Percentiles rank a stretch among this genome's conserved stretches.
Conservation (phyloP, 805 yeast genomes). For the Barnettozyma botsteinii region DNA sequence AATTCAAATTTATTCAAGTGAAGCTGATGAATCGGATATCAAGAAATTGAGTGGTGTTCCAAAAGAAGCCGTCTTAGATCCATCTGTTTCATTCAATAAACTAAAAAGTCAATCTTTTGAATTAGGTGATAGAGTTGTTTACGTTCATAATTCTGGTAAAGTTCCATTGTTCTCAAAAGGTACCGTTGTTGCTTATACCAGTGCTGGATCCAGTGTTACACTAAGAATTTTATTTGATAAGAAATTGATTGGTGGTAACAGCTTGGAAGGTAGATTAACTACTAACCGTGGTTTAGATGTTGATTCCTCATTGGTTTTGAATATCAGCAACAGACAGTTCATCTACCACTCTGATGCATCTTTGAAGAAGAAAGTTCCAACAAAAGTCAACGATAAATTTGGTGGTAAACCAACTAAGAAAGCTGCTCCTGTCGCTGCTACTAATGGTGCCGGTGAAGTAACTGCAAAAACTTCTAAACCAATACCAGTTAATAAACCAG, state of each 20-base stretch:
- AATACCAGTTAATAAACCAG: slow-evolving; percentile 15
- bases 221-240: slow-evolving; percentile 80
- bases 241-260: slow-evolving; percentile 77
- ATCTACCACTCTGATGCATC: slow-evolving; percentile 71
- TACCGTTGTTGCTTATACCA: slow-evolving; percentile 75
- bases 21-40: slow-evolving; percentile 40
- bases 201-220: slow-evolving; percentile 45
- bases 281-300: slow-evolving; percentile 81
- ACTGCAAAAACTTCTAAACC: slow-evolving; percentile 1
- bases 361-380: slow-evolving; percentile 18
- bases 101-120: slow-evolving; percentile 71
- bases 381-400: slow-evolving; percentile 5
- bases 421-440: not conserved
- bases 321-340: slow-evolving; percentile 68
- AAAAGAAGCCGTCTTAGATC: slow-evolving; percentile 71
- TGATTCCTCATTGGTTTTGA: slow-evolving; percentile 76
- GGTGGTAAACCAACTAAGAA: slow-evolving; percentile 3
- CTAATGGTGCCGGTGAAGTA: too few species aligned
- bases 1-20: slow-evolving; percentile 40
- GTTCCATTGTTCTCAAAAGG: slow-evolving; percentile 87
- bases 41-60: slow-evolving; percentile 79
- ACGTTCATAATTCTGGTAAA: slow-evolving; percentile 80
- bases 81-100: slow-evolving; percentile 63
- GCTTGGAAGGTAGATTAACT: slow-evolving; percentile 67
- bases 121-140: slow-evolving; percentile 86